Evolutionary conservation across 1,284 basidiomycete genomes (phyloP).

Genomic region (Dichomitus squalens): DNA sequence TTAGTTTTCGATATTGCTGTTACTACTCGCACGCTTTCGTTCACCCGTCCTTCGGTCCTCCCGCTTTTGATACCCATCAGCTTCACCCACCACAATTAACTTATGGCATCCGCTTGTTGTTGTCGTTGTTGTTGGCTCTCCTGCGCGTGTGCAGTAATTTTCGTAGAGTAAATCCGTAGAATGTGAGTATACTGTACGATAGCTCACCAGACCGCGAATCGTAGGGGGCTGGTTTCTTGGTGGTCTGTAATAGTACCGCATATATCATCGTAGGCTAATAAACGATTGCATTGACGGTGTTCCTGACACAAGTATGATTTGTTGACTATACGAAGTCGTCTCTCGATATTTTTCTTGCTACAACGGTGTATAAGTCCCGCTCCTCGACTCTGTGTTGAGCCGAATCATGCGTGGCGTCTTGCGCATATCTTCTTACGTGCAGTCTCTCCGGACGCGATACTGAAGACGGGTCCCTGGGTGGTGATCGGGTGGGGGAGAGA

Average conservation of each 20-base stretch:
- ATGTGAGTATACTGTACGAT: not conserved
- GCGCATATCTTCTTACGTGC: constrained; percentile 21
- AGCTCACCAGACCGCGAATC: not conserved
- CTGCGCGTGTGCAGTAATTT: not conserved
- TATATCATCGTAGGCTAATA: not conserved
- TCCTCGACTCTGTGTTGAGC: constrained; percentile 6
- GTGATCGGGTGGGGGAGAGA: constrained; percentile 9
- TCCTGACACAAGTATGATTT: no score
- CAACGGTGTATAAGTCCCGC: constrained; percentile 21
- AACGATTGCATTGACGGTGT: not conserved
- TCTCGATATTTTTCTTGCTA: constrained; percentile 17
- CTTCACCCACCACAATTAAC: no score
- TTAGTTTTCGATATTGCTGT: no score
- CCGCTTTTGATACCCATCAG: no score
- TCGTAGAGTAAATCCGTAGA: not conserved
- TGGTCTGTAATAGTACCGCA: not conserved
- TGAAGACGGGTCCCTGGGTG: not conserved
- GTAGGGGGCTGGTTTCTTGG: not conserved
- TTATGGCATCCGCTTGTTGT: not conserved
- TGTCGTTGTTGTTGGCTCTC: not conserved
- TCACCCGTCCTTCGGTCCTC: no score
- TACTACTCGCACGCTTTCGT: no score
- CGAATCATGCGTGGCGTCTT: not conserved
- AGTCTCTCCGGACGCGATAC: constrained; percentile 20
- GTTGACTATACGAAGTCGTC: not conserved